These are phyloP conservation scores for Fragaria vesca DNA, from an alignment of 306 rosid genomes.

Conservation along the genomic window DNA sequence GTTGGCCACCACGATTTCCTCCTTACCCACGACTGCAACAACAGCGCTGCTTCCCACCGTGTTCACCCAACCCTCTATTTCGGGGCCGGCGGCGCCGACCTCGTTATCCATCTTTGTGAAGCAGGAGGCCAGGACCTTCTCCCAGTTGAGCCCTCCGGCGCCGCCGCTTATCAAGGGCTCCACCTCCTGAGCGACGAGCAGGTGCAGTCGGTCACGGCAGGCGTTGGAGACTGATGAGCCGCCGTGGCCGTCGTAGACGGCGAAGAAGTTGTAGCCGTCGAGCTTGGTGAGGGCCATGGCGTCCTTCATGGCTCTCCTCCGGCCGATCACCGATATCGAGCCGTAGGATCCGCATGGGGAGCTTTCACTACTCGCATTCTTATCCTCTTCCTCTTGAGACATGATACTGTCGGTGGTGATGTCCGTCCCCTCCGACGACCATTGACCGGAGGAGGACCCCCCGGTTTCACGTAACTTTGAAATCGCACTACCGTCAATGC, in stretches of 20 bases:
- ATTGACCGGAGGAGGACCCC: background rate
- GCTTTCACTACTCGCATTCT: background rate
- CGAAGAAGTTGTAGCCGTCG: slow-evolving; percentile 40
- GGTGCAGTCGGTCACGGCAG: slow-evolving; percentile 58
- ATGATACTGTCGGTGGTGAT: background rate
- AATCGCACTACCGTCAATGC: background rate
- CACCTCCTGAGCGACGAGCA: slow-evolving; percentile 48
- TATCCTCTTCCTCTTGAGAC: background rate
- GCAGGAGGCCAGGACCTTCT: slow-evolving; percentile 34
- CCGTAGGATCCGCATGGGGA: slow-evolving; percentile 32
- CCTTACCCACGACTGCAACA: slow-evolving; percentile 45
- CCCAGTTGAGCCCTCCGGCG: slow-evolving; percentile 39
- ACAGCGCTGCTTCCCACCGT: slow-evolving; percentile 57
- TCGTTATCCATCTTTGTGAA: slow-evolving; percentile 65
- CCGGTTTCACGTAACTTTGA: background rate
- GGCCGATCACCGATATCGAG: slow-evolving; percentile 57
- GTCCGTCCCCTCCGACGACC: background rate
- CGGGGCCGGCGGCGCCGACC: slow-evolving; percentile 19
- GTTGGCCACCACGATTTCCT: slow-evolving; percentile 55
- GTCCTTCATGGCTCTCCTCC: slow-evolving; percentile 66
- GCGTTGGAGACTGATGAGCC: slow-evolving; percentile 52
- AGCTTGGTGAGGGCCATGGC: slow-evolving; percentile 30
- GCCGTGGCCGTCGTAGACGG: slow-evolving; percentile 67
- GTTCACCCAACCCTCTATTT: background rate
- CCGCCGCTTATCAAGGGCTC: background rate